Evolutionary conservation across 495 filamentous ascomycete genomes (phyloP).

Genomic region (Trichocladium uniseriatum): DNA sequence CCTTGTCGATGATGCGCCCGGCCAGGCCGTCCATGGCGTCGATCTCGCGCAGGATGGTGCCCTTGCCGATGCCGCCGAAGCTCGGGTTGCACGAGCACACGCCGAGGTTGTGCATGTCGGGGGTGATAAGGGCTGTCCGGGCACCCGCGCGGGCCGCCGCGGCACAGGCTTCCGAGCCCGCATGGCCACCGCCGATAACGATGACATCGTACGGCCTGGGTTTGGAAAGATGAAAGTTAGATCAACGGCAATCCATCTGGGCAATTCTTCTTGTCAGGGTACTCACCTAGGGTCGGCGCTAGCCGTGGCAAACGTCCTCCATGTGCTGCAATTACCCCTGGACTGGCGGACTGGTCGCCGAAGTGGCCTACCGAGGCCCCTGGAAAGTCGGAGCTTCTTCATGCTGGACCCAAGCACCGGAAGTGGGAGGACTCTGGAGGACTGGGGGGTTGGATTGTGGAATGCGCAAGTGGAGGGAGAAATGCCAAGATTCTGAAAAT

Average conservation of each 20-base stretch:
- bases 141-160: slow-evolving; percentile 86
- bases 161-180: slow-evolving; percentile 88
- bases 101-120: slow-evolving; percentile 77
- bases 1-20: slow-evolving; percentile 84
- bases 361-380: slow-evolving; percentile 25
- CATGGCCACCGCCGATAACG: slow-evolving; percentile 93
- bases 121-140: slow-evolving; percentile 81
- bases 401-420: slow-evolving; percentile 12
- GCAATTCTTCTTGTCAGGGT: not conserved
- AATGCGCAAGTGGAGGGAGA: not conserved
- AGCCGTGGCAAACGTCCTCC: slow-evolving; percentile 32
- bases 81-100: slow-evolving; percentile 97
- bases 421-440: not conserved
- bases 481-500: slow-evolving; percentile 1
- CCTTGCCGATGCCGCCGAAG: slow-evolving; percentile 98
- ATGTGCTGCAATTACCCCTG: not conserved
- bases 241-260: too few relatives aligned
- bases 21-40: slow-evolving; percentile 91
- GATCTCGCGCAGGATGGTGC: slow-evolving; percentile 89
- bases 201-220: slow-evolving; percentile 78
- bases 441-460: not conserved
- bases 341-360: slow-evolving; percentile 4
- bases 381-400: slow-evolving; percentile 29
- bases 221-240: not conserved
- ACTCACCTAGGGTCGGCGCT: slow-evolving; percentile 29